phyloP scores from a whole-genome alignment of 495 filamentous ascomycete species.

The Hyaloscypha variabilis region DNA sequence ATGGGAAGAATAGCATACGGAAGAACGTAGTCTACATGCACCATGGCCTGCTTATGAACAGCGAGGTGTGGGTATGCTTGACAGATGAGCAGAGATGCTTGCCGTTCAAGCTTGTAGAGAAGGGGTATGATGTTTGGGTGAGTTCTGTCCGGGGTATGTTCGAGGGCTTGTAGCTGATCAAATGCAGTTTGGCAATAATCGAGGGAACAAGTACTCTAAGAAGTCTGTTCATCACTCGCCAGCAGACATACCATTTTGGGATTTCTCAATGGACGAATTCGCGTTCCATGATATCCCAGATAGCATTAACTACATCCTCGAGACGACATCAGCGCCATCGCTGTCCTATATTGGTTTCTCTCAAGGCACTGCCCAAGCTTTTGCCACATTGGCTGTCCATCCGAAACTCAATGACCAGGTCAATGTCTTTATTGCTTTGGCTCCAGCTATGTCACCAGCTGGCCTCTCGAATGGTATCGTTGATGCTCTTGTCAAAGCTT shows the following conservation, averaged over 20 bases:
- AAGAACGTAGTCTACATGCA: conserved; percentile 95
- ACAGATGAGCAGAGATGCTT: conserved; percentile 84
- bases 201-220: conserved; percentile 98
- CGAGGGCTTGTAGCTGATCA: conserved; percentile 8
- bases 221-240: conserved; percentile 79
- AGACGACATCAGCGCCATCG: conserved; percentile 79
- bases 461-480: conserved; percentile 88
- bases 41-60: conserved; percentile 97
- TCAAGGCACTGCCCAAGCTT: conserved; percentile 95
- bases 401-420: conserved; percentile 90
- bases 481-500: conserved; percentile 90
- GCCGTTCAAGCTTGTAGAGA: conserved; percentile 87
- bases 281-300: conserved; percentile 97
- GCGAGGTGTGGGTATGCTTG: conserved; percentile 95
- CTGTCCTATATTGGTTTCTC: conserved; percentile 96
- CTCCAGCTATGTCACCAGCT: conserved; percentile 93
- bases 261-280: conserved; percentile 98
- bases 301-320: conserved; percentile 87
- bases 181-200: conserved; percentile 85
- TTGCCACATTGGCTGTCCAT: conserved; percentile 92
- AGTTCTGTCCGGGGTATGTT: conserved; percentile 29
- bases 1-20: conserved; percentile 63
- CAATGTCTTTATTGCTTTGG: conserved; percentile 96
- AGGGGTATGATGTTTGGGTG: conserved; percentile 96
- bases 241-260: conserved; percentile 80